Base-by-base conservation (phyloP, 2,329 filamentous ascomycete species). In the Davidsoniella eucalypti region DNA sequence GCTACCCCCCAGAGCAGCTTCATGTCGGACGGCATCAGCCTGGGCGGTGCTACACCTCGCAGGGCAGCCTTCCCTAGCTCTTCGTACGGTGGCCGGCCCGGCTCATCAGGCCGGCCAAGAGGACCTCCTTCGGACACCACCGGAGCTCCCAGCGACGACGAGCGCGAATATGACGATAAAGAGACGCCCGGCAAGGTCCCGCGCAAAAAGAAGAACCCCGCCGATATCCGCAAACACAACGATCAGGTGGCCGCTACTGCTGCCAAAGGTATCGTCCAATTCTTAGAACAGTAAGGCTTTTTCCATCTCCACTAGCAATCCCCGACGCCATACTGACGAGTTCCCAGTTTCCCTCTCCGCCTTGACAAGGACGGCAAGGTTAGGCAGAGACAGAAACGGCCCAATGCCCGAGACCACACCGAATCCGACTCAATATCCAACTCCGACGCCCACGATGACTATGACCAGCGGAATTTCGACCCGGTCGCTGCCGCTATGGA, bases 161-260 rank as follows among this genome's bases (percentile, higher is more conserved):
- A 76, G 57, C 72, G 65, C 8, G 56, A 75, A 3, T 80, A 80
- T 56, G 76, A 72, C 52, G 78, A 82, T 58, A 77, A 82, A 58
- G 76, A 80, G 60, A 68, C 80, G 8, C 76, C 76, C 1, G 64
- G 65, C 44, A 68, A 68, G 52, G 63, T 71, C 53, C 67, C 75
- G 53, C 51, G 50, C 29, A 53, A 50, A 25, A 53, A 50, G 41
- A 45, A 29, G 12, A 52, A 52, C 9, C 42, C 42, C 18, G 63
- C 67, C 43, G 68, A 75, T 51, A 74, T 92, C 29, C 78, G 83
- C 5, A 74, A 76, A 52, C 84, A 90, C 5, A 80, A 87, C 55
- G 86, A 93, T 64, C 74, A 74, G 52, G 82, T 86, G 46, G 85
- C 83, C 54, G 72, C 85, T 56, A 76, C 81, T 49, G 75, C 90